Percentiles rank a stretch among this genome's conserved stretches.
These are phyloP conservation scores for Pezicula neosporulosa DNA, from an alignment of 2,329 filamentous ascomycete species.

Conservation along the genomic window DNA sequence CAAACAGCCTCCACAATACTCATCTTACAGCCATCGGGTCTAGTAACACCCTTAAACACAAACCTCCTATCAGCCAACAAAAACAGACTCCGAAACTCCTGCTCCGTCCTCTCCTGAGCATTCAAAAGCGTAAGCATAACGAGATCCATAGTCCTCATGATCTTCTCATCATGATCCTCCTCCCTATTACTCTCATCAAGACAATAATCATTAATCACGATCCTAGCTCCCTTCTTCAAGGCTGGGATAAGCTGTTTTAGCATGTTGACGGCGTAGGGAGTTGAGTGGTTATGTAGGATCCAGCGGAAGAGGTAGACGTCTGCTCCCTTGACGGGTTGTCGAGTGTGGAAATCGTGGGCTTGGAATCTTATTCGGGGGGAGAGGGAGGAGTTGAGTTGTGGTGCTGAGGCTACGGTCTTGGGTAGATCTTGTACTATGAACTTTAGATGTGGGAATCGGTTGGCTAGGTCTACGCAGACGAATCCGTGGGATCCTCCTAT, in stretches of 20 bases:
- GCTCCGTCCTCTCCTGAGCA: slow-evolving; percentile 45
- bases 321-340: slow-evolving; percentile 49
- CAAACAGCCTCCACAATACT: slow-evolving; percentile 47
- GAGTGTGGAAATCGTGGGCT: slow-evolving; percentile 55
- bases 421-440: slow-evolving; percentile 54
- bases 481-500: slow-evolving; percentile 57
- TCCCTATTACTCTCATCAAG: slow-evolving; percentile 36
- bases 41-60: slow-evolving; percentile 39
- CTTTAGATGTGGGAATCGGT: slow-evolving; percentile 43
- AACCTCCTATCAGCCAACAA: slow-evolving; percentile 38
- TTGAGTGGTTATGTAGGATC: slow-evolving; percentile 61
- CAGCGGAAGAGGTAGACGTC: slow-evolving; percentile 58
- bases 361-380: slow-evolving; percentile 36
- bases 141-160: slow-evolving; percentile 47
- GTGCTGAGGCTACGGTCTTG: slow-evolving; percentile 44
- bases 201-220: slow-evolving; percentile 42
- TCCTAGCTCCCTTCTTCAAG: slow-evolving; percentile 47
- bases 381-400: slow-evolving; percentile 34
- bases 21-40: slow-evolving; percentile 41
- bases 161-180: slow-evolving; percentile 41
- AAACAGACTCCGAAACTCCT: slow-evolving; percentile 44
- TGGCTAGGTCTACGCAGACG: slow-evolving; percentile 51
- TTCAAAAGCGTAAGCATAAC: slow-evolving; percentile 50
- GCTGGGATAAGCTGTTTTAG: slow-evolving; percentile 48
- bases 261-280: slow-evolving; percentile 46